Evolutionary conservation across 257 asterid species (phyloP), one percentile per base, ranked within the genome.

Genomic region (Solanum tacnaense): DNA sequence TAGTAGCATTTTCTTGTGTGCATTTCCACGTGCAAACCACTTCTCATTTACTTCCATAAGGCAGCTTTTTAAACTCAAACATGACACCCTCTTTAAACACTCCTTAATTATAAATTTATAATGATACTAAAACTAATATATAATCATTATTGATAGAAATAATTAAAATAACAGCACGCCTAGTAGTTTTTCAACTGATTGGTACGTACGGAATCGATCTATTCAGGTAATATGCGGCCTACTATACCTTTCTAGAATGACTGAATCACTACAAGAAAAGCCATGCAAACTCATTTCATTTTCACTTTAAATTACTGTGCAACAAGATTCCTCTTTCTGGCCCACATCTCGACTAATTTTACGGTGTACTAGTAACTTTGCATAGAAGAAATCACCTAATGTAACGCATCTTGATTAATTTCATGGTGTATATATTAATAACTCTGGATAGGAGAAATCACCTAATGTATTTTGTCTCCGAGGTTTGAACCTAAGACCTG

Each of bases 21-120:
- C 87, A 39, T 81, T 73, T 62, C 76, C 89, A 85, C 91, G 89
- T 87, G 87, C 90, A 87, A 84, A 86, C 89, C 93, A 91, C 93
- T 88, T 86, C 52, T 74, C 18, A 87, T 60, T 46, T 29, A 62
- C 78, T 87, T 87, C 76, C 88, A 86, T 84, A 85, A 88, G 86
- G 84, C 41, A 76, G 46, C 90, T 87, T 86, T 86, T 44, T 49
- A 36, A 86, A 71, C 74, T 38, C 20, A 75, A 68, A 67, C 73
- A 68, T 86, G 87, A 67, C 65, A 60, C 71, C 88, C 89, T 84
- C 85, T 70, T 68, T 27, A 71, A 79, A 79, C 38, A 4, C 35
- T 49, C 18, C 10, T 18, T 9, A 82, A 82, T 82, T 5, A 49
- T 52, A 52, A 52, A 8, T 52, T 52, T 18, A 52, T 29, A 82